A percentile compares a stretch with the other conserved stretches of the same genome.
Conservation (phyloP, 805 yeast species). For the Candida ficus region DNA sequence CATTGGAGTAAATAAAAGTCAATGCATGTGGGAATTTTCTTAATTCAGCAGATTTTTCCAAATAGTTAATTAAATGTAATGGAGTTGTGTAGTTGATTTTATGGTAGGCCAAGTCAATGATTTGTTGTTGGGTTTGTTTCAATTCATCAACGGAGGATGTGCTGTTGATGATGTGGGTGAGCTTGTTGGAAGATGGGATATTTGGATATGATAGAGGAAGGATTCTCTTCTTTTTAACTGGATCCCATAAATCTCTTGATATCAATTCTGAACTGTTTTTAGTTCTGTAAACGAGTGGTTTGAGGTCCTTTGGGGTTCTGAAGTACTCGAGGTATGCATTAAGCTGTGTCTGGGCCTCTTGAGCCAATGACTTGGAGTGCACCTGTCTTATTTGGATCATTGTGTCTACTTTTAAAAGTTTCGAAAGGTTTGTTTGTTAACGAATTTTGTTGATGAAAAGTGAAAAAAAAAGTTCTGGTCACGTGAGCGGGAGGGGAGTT, state of each 20-base stretch:
- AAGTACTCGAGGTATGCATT: slow-evolving; percentile 30
- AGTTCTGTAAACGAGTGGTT: slow-evolving; percentile 36
- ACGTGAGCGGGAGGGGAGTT: too few species aligned
- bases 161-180: slow-evolving; percentile 23
- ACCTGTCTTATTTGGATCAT: neutral
- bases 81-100: slow-evolving; percentile 19
- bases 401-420: too few species aligned
- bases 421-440: too few species aligned
- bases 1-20: slow-evolving; percentile 16
- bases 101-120: slow-evolving; percentile 15
- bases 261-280: slow-evolving; percentile 33
- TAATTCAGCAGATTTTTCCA: slow-evolving; percentile 20
- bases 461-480: neutral
- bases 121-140: slow-evolving; percentile 10
- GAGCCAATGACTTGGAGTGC: neutral
- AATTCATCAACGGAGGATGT: slow-evolving; percentile 18
- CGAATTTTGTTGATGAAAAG: neutral
- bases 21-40: slow-evolving; percentile 20
- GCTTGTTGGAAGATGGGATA: slow-evolving; percentile 24
- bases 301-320: slow-evolving; percentile 28
- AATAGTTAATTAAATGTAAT: slow-evolving; percentile 16
- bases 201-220: slow-evolving; percentile 29
- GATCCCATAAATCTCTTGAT: slow-evolving; percentile 36
- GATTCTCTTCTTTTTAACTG: slow-evolving; percentile 27
- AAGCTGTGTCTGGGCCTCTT: slow-evolving; percentile 23